Evolutionary conservation across 257 asterid species (phyloP), one percentile per base, ranked within the genome.

Genomic region (Knoxia roxburghii): DNA sequence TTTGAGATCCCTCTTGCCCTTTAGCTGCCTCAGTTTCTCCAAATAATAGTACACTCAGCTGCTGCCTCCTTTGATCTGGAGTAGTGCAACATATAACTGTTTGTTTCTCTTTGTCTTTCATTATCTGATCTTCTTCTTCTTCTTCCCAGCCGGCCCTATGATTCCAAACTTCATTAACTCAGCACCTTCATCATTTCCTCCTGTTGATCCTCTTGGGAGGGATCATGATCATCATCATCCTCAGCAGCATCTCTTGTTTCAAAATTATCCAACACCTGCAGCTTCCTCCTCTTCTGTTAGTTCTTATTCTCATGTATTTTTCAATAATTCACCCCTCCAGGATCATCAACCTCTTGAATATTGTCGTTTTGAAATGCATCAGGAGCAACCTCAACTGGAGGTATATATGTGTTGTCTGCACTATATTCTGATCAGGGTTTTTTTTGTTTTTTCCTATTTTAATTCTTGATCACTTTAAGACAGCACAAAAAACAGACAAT

Each of bases 211-310:
- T 39, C 67, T n/a, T n/a, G n/a, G 57, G 27, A 70, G 76, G 10
- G 75, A 76, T 68, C 41, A 39, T 30, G 80, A 78, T 80, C 79
- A 67, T 0, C 59, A 60, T 39, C 49, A 64, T 10, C 73, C n/a
- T 64, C 80, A 55, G 17, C 78, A 32, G 60, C 81, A 64, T 24
- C 69, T 67, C 29, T 73, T 80, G n/a, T 65, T 41, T 60, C 79
- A 79, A 14, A 61, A 68, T 60, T 53, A 67, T 61, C 81, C 67
- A 41, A 50, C 75, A 13, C 65, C 76, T 37, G 41, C 75, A 13
- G 68, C 76, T 70, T 75, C 85, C 0, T 74, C 95, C 2, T 71
- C 95, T 51, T 70, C 90, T 5, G 70, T 43, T 60, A 69, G 75
- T 21, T 78, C 69, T 60, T 76, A 77, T 21, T 79, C 71, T 61